These are phyloP conservation scores for Daldinia bambusicola DNA, from an alignment of 495 filamentous ascomycete genomes.

Conservation along the genomic window DNA sequence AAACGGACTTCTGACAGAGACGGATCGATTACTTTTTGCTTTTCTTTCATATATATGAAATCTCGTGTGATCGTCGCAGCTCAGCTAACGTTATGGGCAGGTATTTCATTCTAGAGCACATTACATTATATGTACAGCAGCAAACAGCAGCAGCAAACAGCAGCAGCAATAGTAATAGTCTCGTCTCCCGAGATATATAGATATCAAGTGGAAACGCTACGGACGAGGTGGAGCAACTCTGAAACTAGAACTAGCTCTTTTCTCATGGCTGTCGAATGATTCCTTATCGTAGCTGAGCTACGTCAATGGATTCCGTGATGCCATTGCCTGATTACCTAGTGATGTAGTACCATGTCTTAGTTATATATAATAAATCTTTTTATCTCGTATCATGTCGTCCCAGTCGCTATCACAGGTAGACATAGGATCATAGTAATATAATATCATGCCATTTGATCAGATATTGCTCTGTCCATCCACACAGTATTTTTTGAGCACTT, in stretches of 20 bases:
- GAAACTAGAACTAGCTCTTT: background rate
- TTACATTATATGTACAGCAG: background rate
- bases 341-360: constrained; percentile 1
- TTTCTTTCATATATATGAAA: background rate
- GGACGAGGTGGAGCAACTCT: background rate
- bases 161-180: no score
- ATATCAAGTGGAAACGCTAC: background rate
- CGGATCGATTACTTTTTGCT: constrained; percentile 11
- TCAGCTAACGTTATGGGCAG: constrained; percentile 31
- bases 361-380: background rate
- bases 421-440: background rate
- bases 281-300: background rate
- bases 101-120: background rate
- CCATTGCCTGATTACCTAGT: background rate
- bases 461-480: background rate
- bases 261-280: background rate
- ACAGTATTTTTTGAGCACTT: background rate
- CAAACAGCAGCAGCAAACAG: no score
- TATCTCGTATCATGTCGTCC: background rate
- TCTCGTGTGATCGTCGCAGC: background rate
- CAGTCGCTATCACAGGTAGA: background rate
- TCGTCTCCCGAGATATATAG: background rate
- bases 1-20: constrained; percentile 67
- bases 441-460: background rate
- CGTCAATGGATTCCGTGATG: background rate